Evolutionary conservation across 1,284 basidiomycete genomes (phyloP), one percentile per base, ranked within the genome.

Genomic region (Puccinia coronata): DNA sequence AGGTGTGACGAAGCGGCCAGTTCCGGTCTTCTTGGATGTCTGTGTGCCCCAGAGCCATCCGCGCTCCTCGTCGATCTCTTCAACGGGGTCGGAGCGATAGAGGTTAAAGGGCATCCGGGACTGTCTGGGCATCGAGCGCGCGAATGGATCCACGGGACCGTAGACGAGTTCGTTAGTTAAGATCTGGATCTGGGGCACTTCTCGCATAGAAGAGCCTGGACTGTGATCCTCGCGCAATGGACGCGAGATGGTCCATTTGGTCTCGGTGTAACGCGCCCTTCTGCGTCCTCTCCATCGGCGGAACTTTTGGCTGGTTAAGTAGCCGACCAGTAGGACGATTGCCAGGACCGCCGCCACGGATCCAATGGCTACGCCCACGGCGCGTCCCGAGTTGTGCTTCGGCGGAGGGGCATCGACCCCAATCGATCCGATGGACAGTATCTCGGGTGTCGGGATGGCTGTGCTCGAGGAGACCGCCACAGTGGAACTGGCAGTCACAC

Each of bases 21-120:
- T 71, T 11, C n/a, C 14, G 6, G 25, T 71, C 43, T 51, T 49
- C 18, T 71, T 71, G 23, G 25, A 51, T 2, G 43, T 51, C 12
- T 67, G 63, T 18, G 69, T 71, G 36, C 69, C 69, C 69, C 69
- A 71, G 16, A 71, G 49, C 69, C 69, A 71, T 31, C 69, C 69
- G 6, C 69, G 25, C 34, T 71, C 69, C 49, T 71, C 47, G 28
- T 53, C 69, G 31, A 71, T 71, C 36, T 71, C 69, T 34, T 71
- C 47, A 9, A 71, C 49, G 4, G 69, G 69, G 53, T 36, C 31
- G 20, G 69, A 71, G 47, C 31, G 14, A 11, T 49, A 47, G 16
- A 71, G 28, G 28, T 71, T 71, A 25, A 71, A 71, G 11, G 47
- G 49, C 49, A 71, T 51, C 8, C 49, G 43, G 49, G 8, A 23